Base-by-base conservation (phyloP, 2,329 filamentous ascomycete genomes). In the Talaromyces sp. region DNA sequence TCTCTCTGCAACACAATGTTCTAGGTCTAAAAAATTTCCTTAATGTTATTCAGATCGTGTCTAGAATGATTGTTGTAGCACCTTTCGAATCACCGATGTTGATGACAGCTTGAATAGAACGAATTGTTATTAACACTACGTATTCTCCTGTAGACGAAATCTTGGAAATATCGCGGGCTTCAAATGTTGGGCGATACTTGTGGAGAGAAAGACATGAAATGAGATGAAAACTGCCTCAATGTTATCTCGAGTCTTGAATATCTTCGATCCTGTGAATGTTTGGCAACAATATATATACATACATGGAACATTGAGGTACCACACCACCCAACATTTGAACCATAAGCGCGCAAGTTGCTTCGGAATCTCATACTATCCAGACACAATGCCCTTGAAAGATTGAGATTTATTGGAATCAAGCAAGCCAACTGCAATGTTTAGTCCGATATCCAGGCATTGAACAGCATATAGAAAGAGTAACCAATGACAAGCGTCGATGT, bases 41-140 rank as follows among this genome's bases (percentile, higher is more conserved):
- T 63, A 38, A 22, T 45, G 27, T 63, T 56, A 15, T 62, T 40
- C 60, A 43, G 25, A 54, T 43, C 36, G 47, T 29, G n/a, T 19
- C 25, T 62, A 62, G 47, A 54, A 54, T 29, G 47, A 54, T 22
- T 43, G 60, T 54, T 54, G 47, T 54, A 54, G 34, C 45, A 51
- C 47, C 43, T 45, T 22, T 62, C 47, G 60, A 54, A 22, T 54
- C 34, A 19, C 47, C 45, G 31, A 17, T 36, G 47, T 62, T 62
- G 47, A 25, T 43, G 47, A 54, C 47, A 62, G 59, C 59, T 43
- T 61, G 59, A 27, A 49, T 19, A 31, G 34, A 54, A 54, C 34
- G 40, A 22, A 54, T 36, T 19, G 17, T 34, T 47, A 15, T 49
- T 49, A 49, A n/a, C 19, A 49, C 19, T 7, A 29, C 27, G 34